Conservation (phyloP, 202 grass and related monocot genomes). For the Schoenoplectus triqueter region DNA sequence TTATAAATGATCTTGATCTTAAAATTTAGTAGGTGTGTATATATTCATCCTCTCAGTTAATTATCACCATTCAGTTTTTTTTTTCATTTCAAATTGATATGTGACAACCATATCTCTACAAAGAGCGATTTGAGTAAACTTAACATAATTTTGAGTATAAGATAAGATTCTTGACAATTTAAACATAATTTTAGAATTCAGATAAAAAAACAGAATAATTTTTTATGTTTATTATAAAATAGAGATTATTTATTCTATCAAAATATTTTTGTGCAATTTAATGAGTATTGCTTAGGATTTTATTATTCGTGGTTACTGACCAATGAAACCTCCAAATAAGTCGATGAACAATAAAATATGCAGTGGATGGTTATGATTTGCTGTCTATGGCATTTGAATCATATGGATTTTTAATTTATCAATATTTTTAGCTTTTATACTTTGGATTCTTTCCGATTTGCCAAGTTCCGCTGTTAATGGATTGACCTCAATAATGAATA, state of each 20-base stretch:
- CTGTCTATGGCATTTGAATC: neutral
- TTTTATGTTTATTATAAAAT: too few species aligned
- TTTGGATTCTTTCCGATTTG: neutral
- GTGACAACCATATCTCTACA: neutral
- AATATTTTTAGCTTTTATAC: neutral
- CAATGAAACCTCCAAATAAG: neutral
- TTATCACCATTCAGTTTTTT: neutral
- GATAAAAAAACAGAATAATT: too few species aligned
- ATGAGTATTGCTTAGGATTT: neutral
- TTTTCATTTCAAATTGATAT: neutral
- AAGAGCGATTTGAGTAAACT: neutral
- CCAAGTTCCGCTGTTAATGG: neutral
- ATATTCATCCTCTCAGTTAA: neutral
- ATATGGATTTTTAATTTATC: neutral
- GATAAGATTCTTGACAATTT: neutral
- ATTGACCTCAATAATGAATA: neutral
- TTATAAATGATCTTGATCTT: neutral
- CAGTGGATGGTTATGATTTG: neutral
- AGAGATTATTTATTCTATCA: too few species aligned
- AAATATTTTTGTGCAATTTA: neutral
- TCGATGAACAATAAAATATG: neutral
- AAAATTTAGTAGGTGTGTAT: neutral
- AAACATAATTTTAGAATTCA: too few species aligned
- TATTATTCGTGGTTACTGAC: neutral
- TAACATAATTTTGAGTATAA: neutral